These are phyloP conservation scores for Kockovaella imperatae DNA, from an alignment of 768 basidiomycete genomes.

Conservation along the genomic window DNA sequence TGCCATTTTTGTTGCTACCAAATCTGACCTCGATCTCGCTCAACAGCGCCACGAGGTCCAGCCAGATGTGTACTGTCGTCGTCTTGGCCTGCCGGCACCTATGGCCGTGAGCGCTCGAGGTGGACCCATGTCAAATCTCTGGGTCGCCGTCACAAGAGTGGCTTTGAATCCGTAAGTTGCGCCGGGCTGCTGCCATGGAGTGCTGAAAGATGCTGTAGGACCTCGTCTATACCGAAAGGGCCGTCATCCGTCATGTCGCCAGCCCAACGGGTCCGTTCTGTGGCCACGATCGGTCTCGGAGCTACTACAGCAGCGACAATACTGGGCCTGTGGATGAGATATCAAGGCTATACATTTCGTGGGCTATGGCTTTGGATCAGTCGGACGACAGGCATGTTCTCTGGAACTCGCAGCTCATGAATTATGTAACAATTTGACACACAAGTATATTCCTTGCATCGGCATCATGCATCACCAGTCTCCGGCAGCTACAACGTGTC, in stretches of 20 bases:
- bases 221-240: conserved; percentile 32
- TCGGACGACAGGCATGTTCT: background rate
- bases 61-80: conserved; percentile 90
- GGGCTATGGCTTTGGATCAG: conserved; percentile 11
- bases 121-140: conserved; percentile 39
- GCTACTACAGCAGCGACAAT: conserved; percentile 19
- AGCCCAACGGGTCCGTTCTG: conserved; percentile 24
- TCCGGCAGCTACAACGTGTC: no score
- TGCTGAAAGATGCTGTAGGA: conserved; percentile 10
- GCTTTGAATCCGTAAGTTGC: conserved; percentile 37
- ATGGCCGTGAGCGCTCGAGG: conserved; percentile 87
- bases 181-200: background rate
- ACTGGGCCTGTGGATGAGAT: conserved; percentile 32
- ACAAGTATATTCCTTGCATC: no score
- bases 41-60: conserved; percentile 98
- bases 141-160: conserved; percentile 39
- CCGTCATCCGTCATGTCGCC: conserved; percentile 29
- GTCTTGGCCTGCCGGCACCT: conserved; percentile 81
- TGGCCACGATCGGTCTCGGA: conserved; percentile 18
- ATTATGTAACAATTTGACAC: background rate
- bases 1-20: conserved; percentile 95
- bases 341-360: conserved; percentile 32
- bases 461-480: no score
- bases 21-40: conserved; percentile 93
- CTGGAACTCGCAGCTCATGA: background rate